These are phyloP conservation scores for Penicillium parvum DNA, from an alignment of 495 filamentous ascomycete species.

Conservation along the genomic window DNA sequence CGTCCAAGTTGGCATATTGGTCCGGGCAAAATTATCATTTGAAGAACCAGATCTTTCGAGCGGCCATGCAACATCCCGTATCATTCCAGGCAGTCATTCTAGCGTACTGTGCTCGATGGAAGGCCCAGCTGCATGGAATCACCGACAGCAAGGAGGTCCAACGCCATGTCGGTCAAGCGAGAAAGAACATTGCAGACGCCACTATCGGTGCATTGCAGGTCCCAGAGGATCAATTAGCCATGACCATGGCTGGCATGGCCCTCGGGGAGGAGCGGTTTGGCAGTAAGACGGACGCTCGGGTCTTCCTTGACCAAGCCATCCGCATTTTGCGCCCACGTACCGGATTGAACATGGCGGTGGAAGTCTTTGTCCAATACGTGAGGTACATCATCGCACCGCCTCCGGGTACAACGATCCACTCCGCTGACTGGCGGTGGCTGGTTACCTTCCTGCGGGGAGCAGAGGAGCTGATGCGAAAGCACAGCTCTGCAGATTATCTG, in stretches of 20 bases:
- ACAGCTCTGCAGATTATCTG: slow-evolving; percentile 28
- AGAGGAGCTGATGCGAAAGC: slow-evolving; percentile 32
- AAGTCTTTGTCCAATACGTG: slow-evolving; percentile 38
- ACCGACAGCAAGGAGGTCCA: slow-evolving; percentile 22
- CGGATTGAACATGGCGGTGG: slow-evolving; percentile 21
- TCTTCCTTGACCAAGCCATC: slow-evolving; percentile 30
- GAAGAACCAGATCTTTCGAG: slow-evolving; percentile 36
- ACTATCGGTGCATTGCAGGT: slow-evolving; percentile 13
- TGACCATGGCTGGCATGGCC: slow-evolving; percentile 38
- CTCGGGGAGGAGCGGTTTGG: slow-evolving; percentile 44
- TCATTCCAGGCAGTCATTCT: slow-evolving; percentile 38
- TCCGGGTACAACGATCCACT: not conserved
- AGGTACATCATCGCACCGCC: slow-evolving; percentile 33
- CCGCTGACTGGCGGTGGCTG: slow-evolving; percentile 27
- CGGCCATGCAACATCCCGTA: slow-evolving; percentile 33
- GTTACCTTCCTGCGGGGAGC: slow-evolving; percentile 38
- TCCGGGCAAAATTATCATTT: slow-evolving; percentile 39
- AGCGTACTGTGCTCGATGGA: slow-evolving; percentile 39
- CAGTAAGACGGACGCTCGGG: slow-evolving; percentile 21
- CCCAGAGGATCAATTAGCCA: slow-evolving; percentile 27
- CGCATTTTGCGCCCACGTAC: slow-evolving; percentile 30
- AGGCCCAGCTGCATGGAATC: slow-evolving; percentile 24
- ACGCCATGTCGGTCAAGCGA: slow-evolving; percentile 21
- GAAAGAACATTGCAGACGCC: slow-evolving; percentile 26
- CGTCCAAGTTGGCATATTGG: slow-evolving; percentile 39